Base-by-base conservation (phyloP, 495 filamentous ascomycete species). In the Choiromyces venosus region DNA sequence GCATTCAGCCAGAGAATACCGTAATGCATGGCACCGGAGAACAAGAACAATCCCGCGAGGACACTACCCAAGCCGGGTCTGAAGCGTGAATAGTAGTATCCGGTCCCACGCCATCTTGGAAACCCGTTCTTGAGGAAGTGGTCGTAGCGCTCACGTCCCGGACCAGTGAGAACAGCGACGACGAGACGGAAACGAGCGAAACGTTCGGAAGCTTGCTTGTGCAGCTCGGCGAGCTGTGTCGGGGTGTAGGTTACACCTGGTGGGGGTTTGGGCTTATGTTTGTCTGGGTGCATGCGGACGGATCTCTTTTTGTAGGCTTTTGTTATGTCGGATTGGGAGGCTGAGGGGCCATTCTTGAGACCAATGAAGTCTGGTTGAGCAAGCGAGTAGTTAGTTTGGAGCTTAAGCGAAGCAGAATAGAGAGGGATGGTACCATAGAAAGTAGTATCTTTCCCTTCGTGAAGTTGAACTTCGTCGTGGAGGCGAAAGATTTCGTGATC, bases 401-500 rank as follows among this genome's bases (percentile, higher is more conserved):
- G 37, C 8, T 7, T 38, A 68, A 46, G 21, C n/a, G n/a, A 61
- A 14, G 18, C 42, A 40, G 42, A 36, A 35, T 65, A 44, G 46
- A 36, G 21, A 61, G 9, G 37, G 10, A 39, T 36, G 33, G 33
- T 83, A 89, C 88, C 86, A 87, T 99, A 99, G 86, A 98, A 99
- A 72, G 92, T 96, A 69, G 92, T 87, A 73, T 91, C 90, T 67
- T 85, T 71, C 37, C 94, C 96, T 83, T 98, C 94, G 75, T 87
- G 80, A 19, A 88, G 83, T 66, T 88, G 84, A 52, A 99, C 84
- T 80, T 98, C 96, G 84, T 97, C 93, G 75, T 89, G 90, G 71
- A 98, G 86, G 71, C 92, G 90, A 84, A 99, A 99, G 84, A 99
- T 98, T 85, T 99, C 95, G 80, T 94, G 91, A 83, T 99, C 95